Conservation (phyloP, 202 grass and related monocot species). For the Setaria viridis region DNA sequence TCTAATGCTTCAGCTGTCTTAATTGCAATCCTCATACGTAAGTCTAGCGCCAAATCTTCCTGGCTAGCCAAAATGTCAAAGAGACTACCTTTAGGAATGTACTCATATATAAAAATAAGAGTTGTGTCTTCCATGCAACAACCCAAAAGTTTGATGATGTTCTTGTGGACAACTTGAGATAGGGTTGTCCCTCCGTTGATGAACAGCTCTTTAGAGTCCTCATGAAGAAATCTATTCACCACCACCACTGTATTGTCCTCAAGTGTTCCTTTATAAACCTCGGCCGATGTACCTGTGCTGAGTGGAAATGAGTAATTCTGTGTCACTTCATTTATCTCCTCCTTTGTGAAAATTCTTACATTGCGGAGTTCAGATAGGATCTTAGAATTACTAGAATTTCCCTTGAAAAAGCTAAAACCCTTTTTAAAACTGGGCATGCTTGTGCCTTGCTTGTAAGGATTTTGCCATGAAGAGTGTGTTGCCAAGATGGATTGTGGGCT, state of each 20-base stretch:
- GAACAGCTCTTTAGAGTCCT: not conserved
- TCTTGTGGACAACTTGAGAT: constrained; percentile 47
- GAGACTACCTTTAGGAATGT: constrained; percentile 49
- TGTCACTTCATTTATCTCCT: constrained; percentile 19
- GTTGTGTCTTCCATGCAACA: constrained; percentile 56
- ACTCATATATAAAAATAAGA: constrained; percentile 57
- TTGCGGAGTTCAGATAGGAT: not conserved
- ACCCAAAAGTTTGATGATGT: constrained; percentile 58
- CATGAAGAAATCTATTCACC: not conserved
- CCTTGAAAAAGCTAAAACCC: constrained; percentile 23
- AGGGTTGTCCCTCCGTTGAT: not conserved
- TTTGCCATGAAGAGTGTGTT: not conserved
- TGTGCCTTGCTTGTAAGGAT: not conserved
- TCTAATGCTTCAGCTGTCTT: constrained; percentile 45
- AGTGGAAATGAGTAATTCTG: constrained; percentile 2
- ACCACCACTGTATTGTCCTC: constrained; percentile 41
- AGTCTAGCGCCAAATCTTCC: constrained; percentile 20
- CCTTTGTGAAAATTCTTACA: constrained; percentile 1
- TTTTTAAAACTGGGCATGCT: constrained; percentile 9
- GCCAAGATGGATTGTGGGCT: not conserved
- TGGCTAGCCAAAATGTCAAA: constrained; percentile 21
- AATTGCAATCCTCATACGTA: constrained; percentile 39
- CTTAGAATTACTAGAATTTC: constrained; percentile 18
- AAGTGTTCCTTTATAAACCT: constrained; percentile 32
- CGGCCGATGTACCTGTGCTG: not conserved